Conservation (phyloP, 202 grass and related monocot species). For the Bolboschoenoplectus hybrid region DNA sequence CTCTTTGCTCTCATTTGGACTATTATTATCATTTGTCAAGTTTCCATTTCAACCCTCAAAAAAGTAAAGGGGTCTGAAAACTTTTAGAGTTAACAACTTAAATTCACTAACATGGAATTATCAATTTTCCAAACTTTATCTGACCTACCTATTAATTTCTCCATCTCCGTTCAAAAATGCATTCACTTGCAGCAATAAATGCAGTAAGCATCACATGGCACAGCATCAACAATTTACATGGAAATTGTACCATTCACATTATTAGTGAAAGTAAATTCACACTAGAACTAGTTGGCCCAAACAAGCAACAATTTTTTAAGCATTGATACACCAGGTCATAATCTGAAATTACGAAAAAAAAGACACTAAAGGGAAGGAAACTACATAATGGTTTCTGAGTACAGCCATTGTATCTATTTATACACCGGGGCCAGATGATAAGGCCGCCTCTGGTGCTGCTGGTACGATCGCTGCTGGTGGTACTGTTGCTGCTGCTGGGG, state of each 20-base stretch:
- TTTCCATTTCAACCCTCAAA: background rate
- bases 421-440: background rate
- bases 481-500: conserved; percentile 45
- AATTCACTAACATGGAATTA: background rate
- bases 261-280: background rate
- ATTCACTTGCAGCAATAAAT: background rate
- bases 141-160: background rate
- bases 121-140: background rate
- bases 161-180: background rate
- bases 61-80: background rate
- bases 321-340: background rate
- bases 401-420: conserved; percentile 7
- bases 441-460: conserved; percentile 21
- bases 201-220: background rate
- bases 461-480: conserved; percentile 21
- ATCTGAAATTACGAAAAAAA: conserved; percentile 15
- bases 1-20: background rate
- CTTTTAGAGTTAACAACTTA: too few species aligned
- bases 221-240: conserved; percentile 3
- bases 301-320: conserved; percentile 3
- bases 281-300: background rate
- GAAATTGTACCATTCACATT: conserved; percentile 16
- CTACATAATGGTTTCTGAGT: background rate
- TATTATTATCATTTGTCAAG: background rate
- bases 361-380: conserved; percentile 12